Conservation (phyloP, 2,329 filamentous ascomycete genomes). For the Aspergillus tamarii region DNA sequence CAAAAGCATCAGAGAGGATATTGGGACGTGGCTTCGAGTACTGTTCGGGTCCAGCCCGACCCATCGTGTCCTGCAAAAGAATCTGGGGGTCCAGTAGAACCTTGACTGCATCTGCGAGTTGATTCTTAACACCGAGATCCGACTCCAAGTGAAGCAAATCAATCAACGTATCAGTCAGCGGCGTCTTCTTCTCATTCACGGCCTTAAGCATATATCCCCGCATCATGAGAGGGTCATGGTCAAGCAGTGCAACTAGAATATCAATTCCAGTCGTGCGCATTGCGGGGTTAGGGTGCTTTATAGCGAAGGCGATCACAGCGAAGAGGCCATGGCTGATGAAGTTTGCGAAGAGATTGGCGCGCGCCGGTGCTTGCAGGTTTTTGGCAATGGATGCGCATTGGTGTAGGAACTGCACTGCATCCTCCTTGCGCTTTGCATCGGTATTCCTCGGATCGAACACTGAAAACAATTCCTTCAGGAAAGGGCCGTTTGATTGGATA, state of each 20-base stretch:
- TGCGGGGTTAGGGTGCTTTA: conserved; percentile 80
- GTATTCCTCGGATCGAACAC: conserved; percentile 72
- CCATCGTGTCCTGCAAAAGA: conserved; percentile 61
- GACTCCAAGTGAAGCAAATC: conserved; percentile 88
- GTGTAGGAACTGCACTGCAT: conserved; percentile 94
- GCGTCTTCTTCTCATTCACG: conserved; percentile 81
- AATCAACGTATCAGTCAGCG: conserved; percentile 88
- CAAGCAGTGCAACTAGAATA: conserved; percentile 89
- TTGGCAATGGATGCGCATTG: conserved; percentile 95
- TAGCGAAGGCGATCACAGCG: conserved; percentile 85
- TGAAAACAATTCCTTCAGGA: conserved; percentile 82
- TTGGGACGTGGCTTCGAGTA: conserved; percentile 66
- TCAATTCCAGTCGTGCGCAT: conserved; percentile 92
- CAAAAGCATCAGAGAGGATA: conserved; percentile 80
- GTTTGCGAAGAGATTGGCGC: conserved; percentile 83
- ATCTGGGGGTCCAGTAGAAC: conserved; percentile 79
- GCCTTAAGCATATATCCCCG: conserved; percentile 90
- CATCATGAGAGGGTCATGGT: conserved; percentile 94
- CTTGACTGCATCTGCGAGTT: conserved; percentile 93
- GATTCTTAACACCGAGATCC: conserved; percentile 91
- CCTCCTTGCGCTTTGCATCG: conserved; percentile 77
- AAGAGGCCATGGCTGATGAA: conserved; percentile 87
- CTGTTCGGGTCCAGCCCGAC: conserved; percentile 68
- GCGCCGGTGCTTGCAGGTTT: conserved; percentile 81
- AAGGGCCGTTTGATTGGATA: conserved; percentile 77